A percentile compares a stretch with the other conserved stretches of the same genome.
phyloP scores from a whole-genome alignment of 163 green algal species.

The Scenedesmus sp. region DNA sequence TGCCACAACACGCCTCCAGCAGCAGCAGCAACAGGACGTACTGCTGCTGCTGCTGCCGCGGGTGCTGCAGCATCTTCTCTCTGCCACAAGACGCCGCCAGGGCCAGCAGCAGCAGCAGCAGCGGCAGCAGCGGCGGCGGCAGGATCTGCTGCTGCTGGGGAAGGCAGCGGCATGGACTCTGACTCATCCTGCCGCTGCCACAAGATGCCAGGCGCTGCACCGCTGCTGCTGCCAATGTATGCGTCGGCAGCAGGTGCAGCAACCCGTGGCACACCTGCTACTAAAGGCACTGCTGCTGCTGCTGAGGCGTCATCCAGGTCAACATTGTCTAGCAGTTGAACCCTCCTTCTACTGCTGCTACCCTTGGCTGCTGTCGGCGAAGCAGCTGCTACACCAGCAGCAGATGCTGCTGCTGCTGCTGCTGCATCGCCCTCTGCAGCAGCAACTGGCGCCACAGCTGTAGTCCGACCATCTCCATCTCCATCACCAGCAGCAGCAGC shows the following conservation, averaged over 20 bases:
- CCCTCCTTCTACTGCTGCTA: neutral
- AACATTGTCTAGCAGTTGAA: conserved; percentile 17
- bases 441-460: neutral
- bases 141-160: neutral
- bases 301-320: neutral
- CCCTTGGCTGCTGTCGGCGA: neutral
- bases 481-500: neutral
- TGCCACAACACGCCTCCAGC: neutral
- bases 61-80: neutral
- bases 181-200: conserved; percentile 21
- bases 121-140: neutral
- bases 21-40: neutral
- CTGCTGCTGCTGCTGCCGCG: neutral
- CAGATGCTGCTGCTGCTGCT: neutral
- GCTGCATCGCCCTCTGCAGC: neutral
- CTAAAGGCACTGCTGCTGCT: neutral
- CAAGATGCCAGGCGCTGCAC: neutral
- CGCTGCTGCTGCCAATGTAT: neutral
- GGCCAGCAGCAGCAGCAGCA: neutral
- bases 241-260: neutral
- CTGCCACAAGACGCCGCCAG: conserved; percentile 20
- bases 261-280: neutral
- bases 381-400: neutral
- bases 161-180: neutral
- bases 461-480: neutral